These are phyloP conservation scores for Kappamyces sp. DNA, from an alignment of 192 early-diverging fungal species.

Conservation along the genomic window DNA sequence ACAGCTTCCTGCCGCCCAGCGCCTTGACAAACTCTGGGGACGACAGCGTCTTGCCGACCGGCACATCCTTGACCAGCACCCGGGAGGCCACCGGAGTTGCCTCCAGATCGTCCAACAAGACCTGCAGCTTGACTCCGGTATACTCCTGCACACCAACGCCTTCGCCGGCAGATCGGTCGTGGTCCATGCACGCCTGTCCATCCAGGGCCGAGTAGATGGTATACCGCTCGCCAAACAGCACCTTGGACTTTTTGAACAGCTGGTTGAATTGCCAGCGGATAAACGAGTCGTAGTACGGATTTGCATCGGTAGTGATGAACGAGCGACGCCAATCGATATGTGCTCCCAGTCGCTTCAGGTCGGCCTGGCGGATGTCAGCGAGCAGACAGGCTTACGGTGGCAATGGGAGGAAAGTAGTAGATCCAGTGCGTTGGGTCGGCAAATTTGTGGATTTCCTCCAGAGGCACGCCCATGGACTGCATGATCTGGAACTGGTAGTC, in stretches of 20 bases:
- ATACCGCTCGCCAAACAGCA: slow-evolving; percentile 94
- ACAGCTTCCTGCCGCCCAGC: slow-evolving; percentile 73
- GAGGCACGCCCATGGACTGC: slow-evolving; percentile 77
- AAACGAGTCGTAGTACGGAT: slow-evolving; percentile 98
- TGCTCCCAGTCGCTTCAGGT: slow-evolving; percentile 62
- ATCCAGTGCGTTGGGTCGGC: slow-evolving; percentile 88
- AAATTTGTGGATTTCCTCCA: slow-evolving; percentile 88
- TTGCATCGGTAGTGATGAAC: slow-evolving; percentile 96
- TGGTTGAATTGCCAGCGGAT: slow-evolving; percentile 97
- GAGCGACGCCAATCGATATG: slow-evolving; percentile 91
- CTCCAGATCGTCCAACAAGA: slow-evolving; percentile 51
- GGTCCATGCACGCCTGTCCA: slow-evolving; percentile 98
- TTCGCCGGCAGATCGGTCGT: slow-evolving; percentile 91
- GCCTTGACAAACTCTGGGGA: slow-evolving; percentile 48
- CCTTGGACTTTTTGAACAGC: slow-evolving; percentile 61
- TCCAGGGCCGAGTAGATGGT: slow-evolving; percentile 95
- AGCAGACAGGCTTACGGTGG: slow-evolving; percentile 36
- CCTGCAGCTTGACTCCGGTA: slow-evolving; percentile 90
- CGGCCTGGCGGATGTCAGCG: slow-evolving; percentile 27
- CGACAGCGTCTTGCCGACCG: slow-evolving; percentile 42
- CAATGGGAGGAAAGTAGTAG: slow-evolving; percentile 87
- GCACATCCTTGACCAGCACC: slow-evolving; percentile 43
- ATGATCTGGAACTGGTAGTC: slow-evolving; percentile 98
- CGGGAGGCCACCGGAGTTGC: slow-evolving; percentile 21
- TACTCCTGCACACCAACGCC: slow-evolving; percentile 92